Percentiles rank a stretch among this genome's conserved stretches.
These are phyloP conservation scores for Conidiobolus incongruus DNA, from an alignment of 371 early-diverging fungal species.

Conservation along the genomic window DNA sequence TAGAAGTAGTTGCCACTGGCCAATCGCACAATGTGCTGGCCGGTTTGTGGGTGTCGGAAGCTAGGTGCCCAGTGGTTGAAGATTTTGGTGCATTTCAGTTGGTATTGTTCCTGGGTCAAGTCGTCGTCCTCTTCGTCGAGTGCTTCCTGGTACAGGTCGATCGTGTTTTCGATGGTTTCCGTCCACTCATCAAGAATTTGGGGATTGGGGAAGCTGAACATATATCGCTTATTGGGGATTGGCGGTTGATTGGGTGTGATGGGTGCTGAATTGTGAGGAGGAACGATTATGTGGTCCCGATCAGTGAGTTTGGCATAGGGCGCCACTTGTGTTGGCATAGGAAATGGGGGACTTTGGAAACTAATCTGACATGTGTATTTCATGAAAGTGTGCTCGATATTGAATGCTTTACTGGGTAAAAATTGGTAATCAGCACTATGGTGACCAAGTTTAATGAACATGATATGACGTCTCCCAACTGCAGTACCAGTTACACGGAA, in stretches of 20 bases:
- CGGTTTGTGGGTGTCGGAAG: too few relatives aligned
- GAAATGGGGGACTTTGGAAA: slow-evolving; percentile 6
- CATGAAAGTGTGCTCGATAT: slow-evolving; percentile 32
- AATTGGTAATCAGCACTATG: slow-evolving; percentile 17
- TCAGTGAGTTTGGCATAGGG: too few relatives aligned
- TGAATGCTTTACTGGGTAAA: slow-evolving; percentile 23
- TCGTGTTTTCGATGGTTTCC: not conserved
- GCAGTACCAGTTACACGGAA: slow-evolving; percentile 27
- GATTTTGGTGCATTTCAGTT: too few relatives aligned
- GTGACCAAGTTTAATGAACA: slow-evolving; percentile 20
- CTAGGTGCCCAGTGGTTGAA: too few relatives aligned
- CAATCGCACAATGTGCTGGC: too few relatives aligned
- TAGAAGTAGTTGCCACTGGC: too few relatives aligned
- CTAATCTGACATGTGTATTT: slow-evolving; percentile 26
- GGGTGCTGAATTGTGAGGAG: not conserved
- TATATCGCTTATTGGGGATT: not conserved
- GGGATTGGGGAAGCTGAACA: not conserved
- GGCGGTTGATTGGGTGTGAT: not conserved
- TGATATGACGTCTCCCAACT: slow-evolving; percentile 25
- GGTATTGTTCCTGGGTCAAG: too few relatives aligned
- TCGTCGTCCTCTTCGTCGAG: not conserved
- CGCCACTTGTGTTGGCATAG: too few relatives aligned
- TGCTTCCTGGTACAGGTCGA: not conserved
- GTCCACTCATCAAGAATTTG: not conserved
- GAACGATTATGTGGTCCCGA: not conserved